Evolutionary conservation across 306 rosid genomes (phyloP).

Genomic region (Inga leiocalycina): DNA sequence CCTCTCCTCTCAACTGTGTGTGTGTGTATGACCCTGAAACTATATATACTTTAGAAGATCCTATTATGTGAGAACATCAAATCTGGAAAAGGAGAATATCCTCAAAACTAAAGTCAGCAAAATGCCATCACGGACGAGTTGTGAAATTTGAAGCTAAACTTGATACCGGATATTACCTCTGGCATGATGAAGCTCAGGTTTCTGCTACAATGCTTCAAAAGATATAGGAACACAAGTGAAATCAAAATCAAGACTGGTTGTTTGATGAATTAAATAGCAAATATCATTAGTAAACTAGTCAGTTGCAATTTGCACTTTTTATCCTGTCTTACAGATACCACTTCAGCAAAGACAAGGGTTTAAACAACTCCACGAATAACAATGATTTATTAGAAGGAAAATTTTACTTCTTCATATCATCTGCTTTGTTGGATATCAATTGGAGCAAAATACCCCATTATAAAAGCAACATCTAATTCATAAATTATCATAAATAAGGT

Average conservation of each 20-base stretch:
- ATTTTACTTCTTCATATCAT: neutral
- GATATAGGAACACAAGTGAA: neutral
- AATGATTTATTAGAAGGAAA: neutral
- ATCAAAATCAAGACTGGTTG: conserved; percentile 1
- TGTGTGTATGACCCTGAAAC: too few relatives aligned
- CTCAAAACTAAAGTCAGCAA: too few relatives aligned
- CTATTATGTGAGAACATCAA: too few relatives aligned
- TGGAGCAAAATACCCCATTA: neutral
- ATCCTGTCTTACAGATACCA: neutral
- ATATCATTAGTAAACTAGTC: neutral
- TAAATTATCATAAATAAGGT: conserved; percentile 27
- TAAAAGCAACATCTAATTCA: neutral
- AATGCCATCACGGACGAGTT: too few relatives aligned
- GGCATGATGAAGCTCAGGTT: neutral
- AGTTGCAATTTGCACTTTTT: neutral
- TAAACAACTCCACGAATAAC: neutral
- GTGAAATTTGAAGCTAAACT: neutral
- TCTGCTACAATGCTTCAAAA: neutral
- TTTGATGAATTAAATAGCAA: neutral
- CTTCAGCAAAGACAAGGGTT: neutral
- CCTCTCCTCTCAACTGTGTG: too few relatives aligned
- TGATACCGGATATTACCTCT: neutral
- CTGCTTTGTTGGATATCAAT: neutral
- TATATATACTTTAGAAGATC: too few relatives aligned
- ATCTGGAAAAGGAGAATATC: too few relatives aligned